Evolutionary conservation across 2,329 filamentous ascomycete genomes (phyloP), one percentile per base, ranked within the genome.

Genomic region (Dryadomyces quercivorus): DNA sequence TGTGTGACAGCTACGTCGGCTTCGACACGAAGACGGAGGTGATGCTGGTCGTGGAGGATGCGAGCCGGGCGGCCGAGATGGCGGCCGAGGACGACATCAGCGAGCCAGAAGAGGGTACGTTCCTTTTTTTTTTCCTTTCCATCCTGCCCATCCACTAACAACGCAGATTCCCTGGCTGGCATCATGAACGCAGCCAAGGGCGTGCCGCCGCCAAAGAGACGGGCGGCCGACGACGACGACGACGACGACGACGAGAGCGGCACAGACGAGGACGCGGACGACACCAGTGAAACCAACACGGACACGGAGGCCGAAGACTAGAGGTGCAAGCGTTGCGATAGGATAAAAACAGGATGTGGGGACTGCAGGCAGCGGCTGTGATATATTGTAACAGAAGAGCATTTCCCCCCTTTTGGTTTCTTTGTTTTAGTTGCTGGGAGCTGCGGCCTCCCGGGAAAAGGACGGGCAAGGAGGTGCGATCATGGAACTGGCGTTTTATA

Each of bases 1-100:
- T 97, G 53, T 96, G 91, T 65, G 93, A 98, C 70, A 91, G 88
- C 65, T 98, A 98, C 63, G 77, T 98, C 48, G 93, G 93, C 48
- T 89, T 96, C 61, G 94, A 98, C 67, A 86, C 85, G 51, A 93
- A 90, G 76, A 82, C 88, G 76, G 89, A 96, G 65, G 88, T 95
- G 31, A 90, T 87, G 1, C 77, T 98, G 53, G 80, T 86, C 31
- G 89, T 98, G 9, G 90, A 95, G 64, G 91, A 97, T 63, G 84
- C 88, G 38, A 86, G 81, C 69, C 93, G 92, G 72, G 91, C 88
- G 5, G 85, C 81, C 20, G 80, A 85, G 61, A 84, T 95, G 65
- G 80, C 81, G 52, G 86, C 84, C 50, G 90, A 96, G 61, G 93
- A 95, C 63, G 93, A 98, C 56, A 98, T 98, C 61, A 95, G 88